These are phyloP conservation scores for Amauroascus verrucosus DNA, from an alignment of 2,329 filamentous ascomycete species.

Conservation along the genomic window DNA sequence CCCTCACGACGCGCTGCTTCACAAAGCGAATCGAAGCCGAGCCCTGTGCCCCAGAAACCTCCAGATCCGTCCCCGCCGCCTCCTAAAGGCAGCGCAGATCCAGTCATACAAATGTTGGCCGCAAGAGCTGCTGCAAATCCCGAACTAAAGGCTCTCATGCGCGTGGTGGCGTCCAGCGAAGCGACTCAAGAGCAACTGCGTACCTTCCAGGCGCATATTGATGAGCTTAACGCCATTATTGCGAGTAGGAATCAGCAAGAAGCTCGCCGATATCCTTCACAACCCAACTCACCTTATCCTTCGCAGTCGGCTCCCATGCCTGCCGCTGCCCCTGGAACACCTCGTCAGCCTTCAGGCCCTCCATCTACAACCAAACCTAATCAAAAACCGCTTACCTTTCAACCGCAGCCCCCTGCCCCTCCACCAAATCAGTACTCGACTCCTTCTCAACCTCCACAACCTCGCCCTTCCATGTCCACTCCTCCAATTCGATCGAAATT, in stretches of 20 bases:
- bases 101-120: constrained; percentile 45
- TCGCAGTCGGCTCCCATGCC: background rate
- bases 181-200: constrained; percentile 41
- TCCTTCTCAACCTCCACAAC: constrained; percentile 10
- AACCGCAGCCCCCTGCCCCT: constrained; percentile 18
- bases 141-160: constrained; percentile 42
- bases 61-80: constrained; percentile 21
- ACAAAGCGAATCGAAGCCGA: constrained; percentile 2
- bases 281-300: constrained; percentile 15
- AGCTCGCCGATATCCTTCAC: constrained; percentile 19
- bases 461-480: constrained; percentile 18
- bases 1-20: constrained; percentile 10
- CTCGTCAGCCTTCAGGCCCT: constrained; percentile 11
- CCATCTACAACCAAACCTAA: constrained; percentile 1
- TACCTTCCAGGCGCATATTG: constrained; percentile 43
- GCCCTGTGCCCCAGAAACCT: constrained; percentile 17
- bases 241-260: constrained; percentile 36
- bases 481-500: constrained; percentile 31
- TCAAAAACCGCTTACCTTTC: constrained; percentile 5
- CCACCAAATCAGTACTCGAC: constrained; percentile 18
- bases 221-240: constrained; percentile 43
- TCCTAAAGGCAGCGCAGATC: constrained; percentile 38
- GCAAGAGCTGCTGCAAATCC: constrained; percentile 41
- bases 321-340: constrained; percentile 7
- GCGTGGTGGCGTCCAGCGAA: constrained; percentile 41